Base-by-base conservation (phyloP, 2,329 filamentous ascomycete species). In the Ophiostoma sp. region DNA sequence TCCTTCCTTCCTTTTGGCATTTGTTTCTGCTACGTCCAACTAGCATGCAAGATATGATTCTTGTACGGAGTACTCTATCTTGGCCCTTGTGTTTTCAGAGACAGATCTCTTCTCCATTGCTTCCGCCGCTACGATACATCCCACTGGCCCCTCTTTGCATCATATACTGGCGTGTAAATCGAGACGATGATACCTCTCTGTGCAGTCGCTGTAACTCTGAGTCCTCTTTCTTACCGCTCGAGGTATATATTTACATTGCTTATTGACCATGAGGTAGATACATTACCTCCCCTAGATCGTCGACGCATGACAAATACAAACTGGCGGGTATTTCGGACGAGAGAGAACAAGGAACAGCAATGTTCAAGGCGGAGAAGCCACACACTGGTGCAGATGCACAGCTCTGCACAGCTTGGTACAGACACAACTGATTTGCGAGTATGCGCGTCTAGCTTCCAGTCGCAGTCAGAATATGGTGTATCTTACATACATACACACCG, bases 161-260 rank as follows among this genome's bases (percentile, higher is more conserved):
- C 45, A 14, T n/a, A 44, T 36, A 12, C 27, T 60, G 55, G 55
- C 55, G 55, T 60, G 27, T 60, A 60, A 36, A 36, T 60, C 49
- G 55, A 60, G n/a, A 60, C 49, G 49, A 55, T 55, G 49, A 27
- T 9, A 55, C 49, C 55, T 60, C 55, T 60, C 38, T 16, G 55
- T 18, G 27, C 27, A 18, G 27, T 27, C 55, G 16, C 38, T 60
- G 18, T 27, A 3, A 60, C 55, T 38, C 27, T 60, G 27, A 38
- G 16, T 18, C 27, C 12, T 38, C 55, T 4, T 38, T 60, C 55
- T 60, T 12, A 6, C 55, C 55, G 55, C 55, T 60, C 55, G 11
- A 12, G 11, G 38, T 38, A 18, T 55, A 55, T n/a, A 55, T 9
- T 55, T 11, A 18, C n/a, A 27, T 27, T 27, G 27, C 27, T 1